Base-by-base conservation (phyloP, 129 eudicot genomes). In the Flaveria robusta region DNA sequence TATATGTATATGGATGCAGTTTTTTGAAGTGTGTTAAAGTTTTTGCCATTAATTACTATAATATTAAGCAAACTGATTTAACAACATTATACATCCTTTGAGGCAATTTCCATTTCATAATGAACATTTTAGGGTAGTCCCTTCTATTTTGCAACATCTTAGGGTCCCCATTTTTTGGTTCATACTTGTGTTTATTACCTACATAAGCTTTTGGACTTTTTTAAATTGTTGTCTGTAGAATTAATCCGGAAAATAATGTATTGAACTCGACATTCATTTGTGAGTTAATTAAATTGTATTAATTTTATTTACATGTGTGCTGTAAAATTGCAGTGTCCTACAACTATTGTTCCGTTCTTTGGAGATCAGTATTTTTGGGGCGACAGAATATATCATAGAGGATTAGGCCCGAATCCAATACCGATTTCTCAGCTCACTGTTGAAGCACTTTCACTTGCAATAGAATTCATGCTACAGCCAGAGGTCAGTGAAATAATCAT, bases 281-380 rank as follows among this genome's bases (percentile, higher is more conserved):
- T 23, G 18, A 63, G 24, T 46, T 11, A 68, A 67, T 41, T 7
- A 9, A 45, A 67, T 77, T 71, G 56, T 27, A 23, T 69, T 74
- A 23, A 9, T 82, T 20, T 54, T 70, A 56, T 29, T 10, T 55
- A 63, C 43, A 64, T 27, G 5, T 0, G 31, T 70, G 10, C 41
- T 52, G 15, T 81, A 42, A 34, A 70, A 72, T 66, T 86, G 88
- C 91, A 94, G 98, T 91, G 98, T 76, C 98, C 98, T 18, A 94
- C 98, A 37, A 87, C 96, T 20, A 84, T 94, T 41, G 96, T 94
- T 20, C 98, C 98, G 13, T 94, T 91, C 79, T 94, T 91, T 15
- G 98, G 98, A 65, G 98, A 94, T 84, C 98, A 94, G 72, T 91
- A 87, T 80, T 94, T 94, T 83, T 94, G 98, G 98, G 98, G 93